Base-by-base conservation (phyloP, 768 basidiomycete species). In the Amanita inopinata region DNA sequence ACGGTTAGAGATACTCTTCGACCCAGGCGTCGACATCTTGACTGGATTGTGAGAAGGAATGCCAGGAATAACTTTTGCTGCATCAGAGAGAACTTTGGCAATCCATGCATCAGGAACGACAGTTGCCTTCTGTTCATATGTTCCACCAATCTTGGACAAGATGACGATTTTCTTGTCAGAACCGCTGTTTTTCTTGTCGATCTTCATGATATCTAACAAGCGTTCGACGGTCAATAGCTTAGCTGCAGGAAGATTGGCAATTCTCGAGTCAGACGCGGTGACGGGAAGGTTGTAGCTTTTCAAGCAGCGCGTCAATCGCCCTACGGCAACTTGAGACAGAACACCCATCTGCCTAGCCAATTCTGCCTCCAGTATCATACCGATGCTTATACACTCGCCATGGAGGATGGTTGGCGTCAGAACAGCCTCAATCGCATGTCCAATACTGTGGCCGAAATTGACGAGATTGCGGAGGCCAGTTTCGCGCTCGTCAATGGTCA, bases 381-480 rank as follows among this genome's bases (percentile, higher is more conserved):
- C 96, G 19, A 98, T 74, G 44, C 83, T 79, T 54, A 99, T 81
- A 53, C 94, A 97, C 61, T 99, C 96, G 32, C 96, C 96, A 52
- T 99, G 96, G 8, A 99, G 77, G 48, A 97, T 84, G 11, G 81
- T 74, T 14, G 94, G 94, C 0, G 94, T 94, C 43, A 98, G 67
- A 28, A 98, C 78, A 5, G 92, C 96, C 64, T 99, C 96, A 54
- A 98, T 93, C 11, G 94, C 96, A 65, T 99, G 96, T 0, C 96
- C 96, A 54, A 99, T 93, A 32, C 86, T 91, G 62, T 99, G 96
- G 1, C 96, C 96, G 56, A 98, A 98, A 64, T 99, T 99, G 69
- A 99, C 94, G 41, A 99, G 80, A 67, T 97, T 97, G 49, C 96
- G 87, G 31, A 99, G 73, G 15, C 96, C 89, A 0, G 92, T 92